These are phyloP conservation scores for Tetracladium marchalianum DNA, from an alignment of 495 filamentous ascomycete genomes.

Conservation along the genomic window DNA sequence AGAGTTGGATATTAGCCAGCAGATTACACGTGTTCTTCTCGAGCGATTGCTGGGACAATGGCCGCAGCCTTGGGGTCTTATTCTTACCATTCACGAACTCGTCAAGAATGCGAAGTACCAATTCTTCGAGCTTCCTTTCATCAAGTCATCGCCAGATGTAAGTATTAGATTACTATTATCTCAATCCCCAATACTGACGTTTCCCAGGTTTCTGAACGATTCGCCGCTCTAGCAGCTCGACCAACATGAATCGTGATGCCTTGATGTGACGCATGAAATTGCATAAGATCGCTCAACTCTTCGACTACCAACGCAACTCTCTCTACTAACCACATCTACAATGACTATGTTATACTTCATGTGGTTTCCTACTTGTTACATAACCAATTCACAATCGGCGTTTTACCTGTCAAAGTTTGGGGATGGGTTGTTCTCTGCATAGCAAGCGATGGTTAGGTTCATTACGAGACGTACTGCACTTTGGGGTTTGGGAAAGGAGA, in stretches of 20 bases:
- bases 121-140: conserved; percentile 89
- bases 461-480: conserved; percentile 17
- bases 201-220: conserved; percentile 32
- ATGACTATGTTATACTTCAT: too few species aligned
- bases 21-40: conserved; percentile 77
- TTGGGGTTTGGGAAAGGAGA: conserved; percentile 1
- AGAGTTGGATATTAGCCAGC: conserved; percentile 74
- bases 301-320: too few species aligned
- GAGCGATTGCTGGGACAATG: conserved; percentile 84
- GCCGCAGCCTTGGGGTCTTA: conserved; percentile 93
- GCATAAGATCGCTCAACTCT: too few species aligned
- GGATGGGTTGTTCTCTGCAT: conserved; percentile 21
- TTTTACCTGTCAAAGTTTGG: conserved; percentile 15
- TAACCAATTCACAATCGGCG: conserved; percentile 20
- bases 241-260: conserved; percentile 11
- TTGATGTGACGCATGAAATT: background rate
- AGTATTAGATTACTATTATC: conserved; percentile 15
- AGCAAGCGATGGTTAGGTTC: conserved; percentile 21
- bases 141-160: conserved; percentile 81
- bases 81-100: conserved; percentile 83
- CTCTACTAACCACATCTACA: too few species aligned
- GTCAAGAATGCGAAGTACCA: conserved; percentile 79
- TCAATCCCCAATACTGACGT: conserved; percentile 12
- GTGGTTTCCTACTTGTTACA: conserved; percentile 18
- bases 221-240: conserved; percentile 27